Evolutionary conservation across 2,329 filamentous ascomycete species (phyloP).

Genomic region (Colletotrichum spaethianum): DNA sequence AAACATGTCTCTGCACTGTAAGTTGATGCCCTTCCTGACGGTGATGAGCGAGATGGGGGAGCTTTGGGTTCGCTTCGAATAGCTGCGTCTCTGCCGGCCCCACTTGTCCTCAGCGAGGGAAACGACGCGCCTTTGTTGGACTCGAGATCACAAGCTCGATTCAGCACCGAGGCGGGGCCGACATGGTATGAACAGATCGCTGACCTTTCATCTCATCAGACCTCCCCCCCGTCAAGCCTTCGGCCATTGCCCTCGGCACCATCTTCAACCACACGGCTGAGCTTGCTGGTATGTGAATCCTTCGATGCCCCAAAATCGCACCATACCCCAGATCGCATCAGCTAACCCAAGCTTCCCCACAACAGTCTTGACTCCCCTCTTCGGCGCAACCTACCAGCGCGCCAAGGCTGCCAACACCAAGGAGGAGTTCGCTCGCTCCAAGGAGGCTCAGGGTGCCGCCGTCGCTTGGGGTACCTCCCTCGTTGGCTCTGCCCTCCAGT

Average conservation of each 20-base stretch:
- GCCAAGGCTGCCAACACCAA: constrained; percentile 93
- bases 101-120: neutral
- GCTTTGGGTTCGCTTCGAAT: neutral
- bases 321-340: constrained; percentile 1
- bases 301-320: neutral
- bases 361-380: constrained; percentile 84
- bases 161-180: neutral
- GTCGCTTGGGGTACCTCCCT: constrained; percentile 93
- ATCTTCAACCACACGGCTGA: constrained; percentile 95
- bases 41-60: neutral
- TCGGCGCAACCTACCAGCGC: constrained; percentile 94
- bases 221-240: constrained; percentile 89
- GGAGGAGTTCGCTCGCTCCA: constrained; percentile 95
- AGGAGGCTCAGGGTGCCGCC: constrained; percentile 90
- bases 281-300: constrained; percentile 69
- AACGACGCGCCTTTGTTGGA: neutral
- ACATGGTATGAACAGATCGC: neutral
- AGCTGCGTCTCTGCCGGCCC: no score
- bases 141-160: neutral
- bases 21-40: constrained; percentile 46
- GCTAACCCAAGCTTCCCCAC: neutral
- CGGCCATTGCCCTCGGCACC: constrained; percentile 95
- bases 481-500: constrained; percentile 88
- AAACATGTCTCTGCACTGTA: constrained; percentile 74
- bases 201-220: constrained; percentile 55